A percentile compares a stretch with the other conserved stretches of the same genome.
These are phyloP conservation scores for Angomonas ambiguus DNA, from an alignment of 208 protist species.

Conservation along the genomic window DNA sequence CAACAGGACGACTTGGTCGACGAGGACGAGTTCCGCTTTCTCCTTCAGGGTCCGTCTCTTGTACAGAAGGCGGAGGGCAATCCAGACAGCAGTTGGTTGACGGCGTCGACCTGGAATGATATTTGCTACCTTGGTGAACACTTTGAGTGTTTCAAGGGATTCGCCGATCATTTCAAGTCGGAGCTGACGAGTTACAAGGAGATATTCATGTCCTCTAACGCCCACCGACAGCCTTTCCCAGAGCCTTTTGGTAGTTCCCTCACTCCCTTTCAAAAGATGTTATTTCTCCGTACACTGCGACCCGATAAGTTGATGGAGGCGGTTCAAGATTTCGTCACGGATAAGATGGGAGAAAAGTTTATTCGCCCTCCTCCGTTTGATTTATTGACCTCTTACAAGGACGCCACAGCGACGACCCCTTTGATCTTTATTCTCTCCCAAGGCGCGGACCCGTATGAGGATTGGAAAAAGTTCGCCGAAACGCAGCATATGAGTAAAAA, in stretches of 20 bases:
- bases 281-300: conserved; percentile 95
- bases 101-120: conserved; percentile 91
- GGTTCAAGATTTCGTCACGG: conserved; percentile 93
- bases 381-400: conserved; percentile 92
- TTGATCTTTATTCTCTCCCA: conserved; percentile 98
- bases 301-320: conserved; percentile 96
- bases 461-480: conserved; percentile 96
- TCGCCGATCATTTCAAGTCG: conserved; percentile 72
- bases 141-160: conserved; percentile 86
- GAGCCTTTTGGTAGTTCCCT: conserved; percentile 76
- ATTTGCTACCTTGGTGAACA: conserved; percentile 80
- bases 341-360: conserved; percentile 91
- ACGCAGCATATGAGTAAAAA: conserved; percentile 95
- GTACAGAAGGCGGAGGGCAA: conserved; percentile 64
- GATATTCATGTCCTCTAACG: conserved; percentile 91
- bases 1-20: conserved; percentile 54
- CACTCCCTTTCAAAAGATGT: conserved; percentile 92
- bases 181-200: conserved; percentile 71
- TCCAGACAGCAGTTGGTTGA: conserved; percentile 92
- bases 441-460: conserved; percentile 96
- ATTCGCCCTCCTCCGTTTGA: conserved; percentile 97
- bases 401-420: conserved; percentile 88
- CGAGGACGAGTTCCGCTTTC: conserved; percentile 87
- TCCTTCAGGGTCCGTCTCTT: conserved; percentile 87
- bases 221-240: conserved; percentile 82